Evolutionary conservation across 129 eudicot species (phyloP).

Genomic region (Centrapalus pauciflorus): DNA sequence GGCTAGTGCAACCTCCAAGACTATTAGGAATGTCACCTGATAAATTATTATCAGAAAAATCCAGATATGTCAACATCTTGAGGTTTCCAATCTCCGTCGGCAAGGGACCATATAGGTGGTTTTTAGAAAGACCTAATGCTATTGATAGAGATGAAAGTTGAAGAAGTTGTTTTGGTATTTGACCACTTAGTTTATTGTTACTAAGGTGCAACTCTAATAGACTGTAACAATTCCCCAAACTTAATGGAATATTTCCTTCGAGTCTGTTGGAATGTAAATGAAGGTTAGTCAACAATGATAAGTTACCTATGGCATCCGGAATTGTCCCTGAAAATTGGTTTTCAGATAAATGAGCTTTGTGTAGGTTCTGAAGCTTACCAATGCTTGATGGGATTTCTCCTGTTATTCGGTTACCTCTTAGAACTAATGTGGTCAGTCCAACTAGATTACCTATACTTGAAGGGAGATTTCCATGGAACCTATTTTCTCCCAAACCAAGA

Average conservation of each 20-base stretch:
- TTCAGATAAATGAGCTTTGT: not conserved
- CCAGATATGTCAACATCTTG: constrained; percentile 6
- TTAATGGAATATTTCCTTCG: constrained; percentile 14
- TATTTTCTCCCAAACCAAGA: constrained; percentile 7
- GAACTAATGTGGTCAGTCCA: not conserved
- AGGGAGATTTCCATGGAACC: constrained; percentile 20
- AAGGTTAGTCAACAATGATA: constrained; percentile 11
- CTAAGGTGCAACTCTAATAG: not conserved
- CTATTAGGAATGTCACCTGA: constrained; percentile 24
- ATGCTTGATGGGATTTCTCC: constrained; percentile 17
- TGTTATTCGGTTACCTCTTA: constrained; percentile 6
- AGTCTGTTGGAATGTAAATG: not conserved
- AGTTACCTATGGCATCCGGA: constrained; percentile 17
- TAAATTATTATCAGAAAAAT: constrained; percentile 14
- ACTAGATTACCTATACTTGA: constrained; percentile 23
- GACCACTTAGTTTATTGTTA: constrained; percentile 12
- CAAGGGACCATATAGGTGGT: constrained; percentile 15
- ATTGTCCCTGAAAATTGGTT: constrained; percentile 16
- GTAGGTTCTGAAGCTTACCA: constrained; percentile 17
- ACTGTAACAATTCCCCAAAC: constrained; percentile 1
- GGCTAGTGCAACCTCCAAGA: constrained; percentile 24
- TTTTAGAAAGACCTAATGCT: constrained; percentile 12
- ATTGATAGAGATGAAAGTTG: constrained; percentile 23
- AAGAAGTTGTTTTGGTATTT: constrained; percentile 18
- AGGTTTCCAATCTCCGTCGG: constrained; percentile 18